Conservation (phyloP, 1,284 basidiomycete species). For the Hymenochaete sp. region DNA sequence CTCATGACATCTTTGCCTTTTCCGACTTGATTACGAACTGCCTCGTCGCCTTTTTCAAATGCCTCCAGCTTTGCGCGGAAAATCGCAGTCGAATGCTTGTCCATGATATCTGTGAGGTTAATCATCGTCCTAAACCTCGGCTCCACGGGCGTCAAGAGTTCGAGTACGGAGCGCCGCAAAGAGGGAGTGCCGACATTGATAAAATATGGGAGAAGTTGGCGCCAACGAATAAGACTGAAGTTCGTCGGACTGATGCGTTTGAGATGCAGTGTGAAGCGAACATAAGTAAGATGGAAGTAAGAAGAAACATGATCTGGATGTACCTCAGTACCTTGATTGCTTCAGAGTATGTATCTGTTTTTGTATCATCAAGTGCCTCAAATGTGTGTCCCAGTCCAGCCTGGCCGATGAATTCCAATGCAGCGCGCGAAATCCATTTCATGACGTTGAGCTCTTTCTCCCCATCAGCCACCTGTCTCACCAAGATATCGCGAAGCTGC, state of each 20-base stretch:
- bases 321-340: conserved; percentile 27
- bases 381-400: conserved; percentile 31
- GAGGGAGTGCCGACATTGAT: conserved; percentile 18
- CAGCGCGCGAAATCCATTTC: conserved; percentile 27
- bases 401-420: conserved; percentile 31
- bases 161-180: conserved; percentile 25
- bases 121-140: conserved; percentile 1
- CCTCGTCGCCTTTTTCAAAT: conserved; percentile 21
- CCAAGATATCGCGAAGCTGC: conserved; percentile 22
- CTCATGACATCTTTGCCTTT: conserved; percentile 29
- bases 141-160: conserved; percentile 22
- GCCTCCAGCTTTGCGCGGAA: conserved; percentile 21
- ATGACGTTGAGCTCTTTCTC: conserved; percentile 26
- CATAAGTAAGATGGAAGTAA: conserved; percentile 16
- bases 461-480: conserved; percentile 15
- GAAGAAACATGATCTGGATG: too few species aligned
- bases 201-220: conserved; percentile 11
- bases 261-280: neutral
- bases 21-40: conserved; percentile 22
- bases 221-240: conserved; percentile 2
- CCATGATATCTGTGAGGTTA: conserved; percentile 10
- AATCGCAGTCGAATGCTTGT: conserved; percentile 14
- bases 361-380: conserved; percentile 23
- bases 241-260: conserved; percentile 1
- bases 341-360: conserved; percentile 22